These are phyloP conservation scores for Penicillium odoratum DNA, from an alignment of 495 filamentous ascomycete genomes.

Conservation along the genomic window DNA sequence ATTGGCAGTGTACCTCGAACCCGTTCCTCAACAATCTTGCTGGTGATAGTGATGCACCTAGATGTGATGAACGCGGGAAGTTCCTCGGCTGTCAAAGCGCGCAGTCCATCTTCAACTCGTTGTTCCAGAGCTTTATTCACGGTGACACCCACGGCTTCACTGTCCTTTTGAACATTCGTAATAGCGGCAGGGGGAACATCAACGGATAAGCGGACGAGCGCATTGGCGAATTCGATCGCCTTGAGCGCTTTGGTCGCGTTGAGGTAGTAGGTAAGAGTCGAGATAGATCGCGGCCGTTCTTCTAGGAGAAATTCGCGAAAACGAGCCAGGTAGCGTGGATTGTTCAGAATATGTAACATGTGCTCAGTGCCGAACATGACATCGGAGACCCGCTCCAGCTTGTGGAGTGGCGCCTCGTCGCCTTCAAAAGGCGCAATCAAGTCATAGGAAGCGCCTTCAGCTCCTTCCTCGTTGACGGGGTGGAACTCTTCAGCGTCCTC, in stretches of 20 bases:
- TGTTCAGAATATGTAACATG: constrained; percentile 59
- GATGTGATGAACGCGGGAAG: constrained; percentile 68
- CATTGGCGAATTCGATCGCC: constrained; percentile 70
- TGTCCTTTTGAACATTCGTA: constrained; percentile 46
- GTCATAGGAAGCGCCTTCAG: constrained; percentile 33
- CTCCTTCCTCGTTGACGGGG: constrained; percentile 28
- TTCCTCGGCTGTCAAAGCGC: constrained; percentile 61
- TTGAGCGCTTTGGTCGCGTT: constrained; percentile 64
- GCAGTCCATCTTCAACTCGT: constrained; percentile 58
- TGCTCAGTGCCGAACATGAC: constrained; percentile 66
- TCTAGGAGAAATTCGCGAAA: constrained; percentile 69
- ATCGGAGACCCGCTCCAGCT: constrained; percentile 60
- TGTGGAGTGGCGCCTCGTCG: constrained; percentile 31
- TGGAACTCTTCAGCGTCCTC: constrained; percentile 29
- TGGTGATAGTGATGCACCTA: constrained; percentile 35
- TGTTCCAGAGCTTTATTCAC: constrained; percentile 56
- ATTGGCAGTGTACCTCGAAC: constrained; percentile 35
- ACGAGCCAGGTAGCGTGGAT: constrained; percentile 62
- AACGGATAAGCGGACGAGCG: constrained; percentile 48
- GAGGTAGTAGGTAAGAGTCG: constrained; percentile 66
- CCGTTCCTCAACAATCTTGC: constrained; percentile 37
- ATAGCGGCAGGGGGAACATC: constrained; percentile 37
- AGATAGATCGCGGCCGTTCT: constrained; percentile 68
- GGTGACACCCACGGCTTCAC: constrained; percentile 43
- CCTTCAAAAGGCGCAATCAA: constrained; percentile 30